These are phyloP conservation scores for Phytophthora foliorum DNA, from an alignment of 352 stramenopile genomes.

Conservation along the genomic window DNA sequence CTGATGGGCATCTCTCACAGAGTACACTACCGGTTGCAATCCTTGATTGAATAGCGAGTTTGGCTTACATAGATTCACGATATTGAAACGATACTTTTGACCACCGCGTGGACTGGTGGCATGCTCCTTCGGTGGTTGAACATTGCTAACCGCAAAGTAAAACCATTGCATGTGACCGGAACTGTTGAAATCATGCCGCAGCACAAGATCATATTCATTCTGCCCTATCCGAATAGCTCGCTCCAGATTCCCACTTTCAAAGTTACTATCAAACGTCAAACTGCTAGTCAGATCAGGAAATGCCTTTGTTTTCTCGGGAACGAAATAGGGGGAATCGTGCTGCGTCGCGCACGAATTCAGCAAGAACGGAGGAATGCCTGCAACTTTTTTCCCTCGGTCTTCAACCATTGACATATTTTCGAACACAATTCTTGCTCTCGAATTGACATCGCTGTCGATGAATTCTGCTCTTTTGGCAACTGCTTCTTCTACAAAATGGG, in stretches of 20 bases:
- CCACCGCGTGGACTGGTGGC: constrained; percentile 11
- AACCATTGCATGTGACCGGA: constrained; percentile 94
- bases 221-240: constrained; percentile 82
- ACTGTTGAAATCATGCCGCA: constrained; percentile 90
- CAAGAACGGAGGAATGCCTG: constrained; percentile 34
- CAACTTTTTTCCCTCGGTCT: constrained; percentile 19
- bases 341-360: constrained; percentile 16
- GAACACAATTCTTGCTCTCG: constrained; percentile 63
- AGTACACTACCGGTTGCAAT: constrained; percentile 93
- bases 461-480: constrained; percentile 41
- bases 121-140: constrained; percentile 18
- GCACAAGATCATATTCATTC: constrained; percentile 92
- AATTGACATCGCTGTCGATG: constrained; percentile 41
- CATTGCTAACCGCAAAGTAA: constrained; percentile 94
- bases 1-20: constrained; percentile 61
- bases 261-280: constrained; percentile 93
- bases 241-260: constrained; percentile 94
- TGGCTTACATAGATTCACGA: constrained; percentile 94
- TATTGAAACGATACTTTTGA: constrained; percentile 90
- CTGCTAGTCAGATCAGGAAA: constrained; percentile 29
- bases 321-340: constrained; percentile 44
- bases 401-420: constrained; percentile 51
- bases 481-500: constrained; percentile 33
- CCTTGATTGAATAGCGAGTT: constrained; percentile 93
- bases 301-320: constrained; percentile 36